phyloP scores from a whole-genome alignment of 306 rosid genomes.

The Adenanthera pavonina region DNA sequence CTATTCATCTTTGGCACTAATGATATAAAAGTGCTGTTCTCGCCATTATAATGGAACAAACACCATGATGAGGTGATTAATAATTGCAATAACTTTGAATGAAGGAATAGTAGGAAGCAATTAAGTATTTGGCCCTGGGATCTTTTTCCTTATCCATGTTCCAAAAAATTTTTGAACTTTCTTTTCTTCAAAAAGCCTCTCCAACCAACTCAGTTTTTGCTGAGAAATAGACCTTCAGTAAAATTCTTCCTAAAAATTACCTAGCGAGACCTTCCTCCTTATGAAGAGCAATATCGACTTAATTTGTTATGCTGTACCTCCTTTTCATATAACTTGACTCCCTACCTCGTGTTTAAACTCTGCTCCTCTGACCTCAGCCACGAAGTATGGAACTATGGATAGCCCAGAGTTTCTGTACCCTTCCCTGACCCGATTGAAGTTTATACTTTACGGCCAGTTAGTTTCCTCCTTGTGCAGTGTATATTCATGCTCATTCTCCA shows the following conservation, averaged over 20 bases:
- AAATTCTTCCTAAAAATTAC: background rate
- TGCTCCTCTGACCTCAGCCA: background rate
- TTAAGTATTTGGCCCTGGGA: background rate
- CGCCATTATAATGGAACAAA: background rate
- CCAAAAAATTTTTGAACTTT: background rate
- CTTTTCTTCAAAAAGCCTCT: background rate
- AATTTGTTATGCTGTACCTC: background rate
- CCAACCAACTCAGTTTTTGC: background rate
- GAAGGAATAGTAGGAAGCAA: background rate
- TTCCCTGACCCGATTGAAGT: background rate
- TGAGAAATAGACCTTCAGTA: background rate
- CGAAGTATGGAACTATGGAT: background rate
- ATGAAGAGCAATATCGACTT: background rate
- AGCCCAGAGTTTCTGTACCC: background rate
- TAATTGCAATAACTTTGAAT: background rate
- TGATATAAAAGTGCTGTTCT: background rate
- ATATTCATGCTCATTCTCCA: background rate
- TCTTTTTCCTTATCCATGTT: background rate
- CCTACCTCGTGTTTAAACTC: background rate
- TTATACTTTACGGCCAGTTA: background rate
- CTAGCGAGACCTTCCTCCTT: background rate
- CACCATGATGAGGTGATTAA: background rate
- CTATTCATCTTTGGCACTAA: background rate
- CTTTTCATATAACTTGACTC: background rate
- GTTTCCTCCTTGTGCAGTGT: background rate